Base-by-base conservation (phyloP, 176 grass and related monocot genomes). In the Canna indica region DNA sequence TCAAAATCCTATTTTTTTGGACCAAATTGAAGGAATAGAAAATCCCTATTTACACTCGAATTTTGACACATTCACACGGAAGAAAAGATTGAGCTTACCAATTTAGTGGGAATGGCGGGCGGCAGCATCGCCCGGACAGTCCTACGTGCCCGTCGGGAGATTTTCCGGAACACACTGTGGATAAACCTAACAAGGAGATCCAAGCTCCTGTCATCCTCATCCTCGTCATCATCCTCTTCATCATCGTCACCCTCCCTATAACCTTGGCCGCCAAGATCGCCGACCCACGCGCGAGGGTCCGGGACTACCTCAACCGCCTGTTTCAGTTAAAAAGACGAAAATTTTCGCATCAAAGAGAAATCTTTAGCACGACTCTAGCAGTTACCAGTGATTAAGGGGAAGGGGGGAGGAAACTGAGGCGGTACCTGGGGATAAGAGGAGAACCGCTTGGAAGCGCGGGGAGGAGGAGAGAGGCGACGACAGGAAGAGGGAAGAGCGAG, bases 41-140 rank as follows among this genome's bases (percentile, higher is more conserved):
- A 46, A 18, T 30, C 25, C 36, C 9, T 16, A 12, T 46, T 44
- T 39, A 26, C 4, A 42, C 5, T 1, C 44, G 26, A 15, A 63
- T 69, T 66, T 79, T 36, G 15, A 64, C 26, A 18, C 41, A 42
- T 31, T 44, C n/a, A 28, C n/a, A 38, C 36, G 25, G 13, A 75
- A 32, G 15, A 64, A 61, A 27, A 64, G 15, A 22, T 16, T 15
- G 30, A 45, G 78, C 75, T 48, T 63, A 96, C 92, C 88, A 89
- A 78, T 85, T 91, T 90, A 22, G 88, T 78, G 30, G 92, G 77
- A 68, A 96, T 83, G 52, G 88, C 88, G 73, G 92, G 85, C 79
- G 92, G 92, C 76, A 96, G 83, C 64, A 96, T 83, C 78, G 88
- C 80, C 77, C 92, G 84, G 52, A 76, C 92, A 18, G 88, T 88